Percentiles rank a stretch among this genome's conserved stretches.
phyloP scores from a whole-genome alignment of 1,139 yeast species.

The Debaryomyces udenii region DNA sequence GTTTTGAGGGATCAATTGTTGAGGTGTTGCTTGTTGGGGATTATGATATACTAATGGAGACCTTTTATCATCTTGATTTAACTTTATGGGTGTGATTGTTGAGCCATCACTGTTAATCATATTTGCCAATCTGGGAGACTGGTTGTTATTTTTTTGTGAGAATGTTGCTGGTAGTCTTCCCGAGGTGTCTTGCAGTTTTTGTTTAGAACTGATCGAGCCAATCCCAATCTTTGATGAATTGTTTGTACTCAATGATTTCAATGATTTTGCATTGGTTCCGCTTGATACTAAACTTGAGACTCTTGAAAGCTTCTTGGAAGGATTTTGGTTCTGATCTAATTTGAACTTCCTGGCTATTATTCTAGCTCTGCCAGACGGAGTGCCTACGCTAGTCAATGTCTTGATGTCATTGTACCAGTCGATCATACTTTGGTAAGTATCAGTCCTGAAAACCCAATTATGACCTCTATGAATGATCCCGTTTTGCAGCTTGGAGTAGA shows the following conservation, averaged over 20 bases:
- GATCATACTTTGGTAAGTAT: slow-evolving; percentile 74
- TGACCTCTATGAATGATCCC: slow-evolving; percentile 76
- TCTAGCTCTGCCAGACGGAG: slow-evolving; percentile 54
- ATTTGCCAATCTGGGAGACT: slow-evolving; percentile 43
- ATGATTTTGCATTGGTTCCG: slow-evolving; percentile 29
- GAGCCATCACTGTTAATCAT: slow-evolving; percentile 55
- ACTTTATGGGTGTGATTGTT: slow-evolving; percentile 47
- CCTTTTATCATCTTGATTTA: slow-evolving; percentile 20
- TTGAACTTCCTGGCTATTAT: slow-evolving; percentile 24
- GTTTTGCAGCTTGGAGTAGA: slow-evolving; percentile 69
- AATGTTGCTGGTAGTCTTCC: slow-evolving; percentile 42
- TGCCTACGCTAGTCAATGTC: slow-evolving; percentile 59
- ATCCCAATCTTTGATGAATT: slow-evolving; percentile 14
- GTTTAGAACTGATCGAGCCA: slow-evolving; percentile 18
- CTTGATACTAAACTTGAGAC: slow-evolving; percentile 32
- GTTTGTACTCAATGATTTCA: slow-evolving; percentile 27
- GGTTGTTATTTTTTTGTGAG: slow-evolving; percentile 34
- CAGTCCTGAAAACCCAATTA: slow-evolving; percentile 91
- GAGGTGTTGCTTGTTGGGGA: slow-evolving; percentile 17
- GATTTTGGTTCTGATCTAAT: slow-evolving; percentile 15
- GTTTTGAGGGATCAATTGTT: slow-evolving; percentile 19
- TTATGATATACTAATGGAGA: slow-evolving; percentile 2
- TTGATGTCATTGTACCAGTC: slow-evolving; percentile 83
- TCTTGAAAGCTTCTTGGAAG: slow-evolving; percentile 27
- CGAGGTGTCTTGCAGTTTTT: slow-evolving; percentile 31